phyloP scores from a whole-genome alignment of 768 basidiomycete genomes.

The Aureoboletus auriporus region DNA sequence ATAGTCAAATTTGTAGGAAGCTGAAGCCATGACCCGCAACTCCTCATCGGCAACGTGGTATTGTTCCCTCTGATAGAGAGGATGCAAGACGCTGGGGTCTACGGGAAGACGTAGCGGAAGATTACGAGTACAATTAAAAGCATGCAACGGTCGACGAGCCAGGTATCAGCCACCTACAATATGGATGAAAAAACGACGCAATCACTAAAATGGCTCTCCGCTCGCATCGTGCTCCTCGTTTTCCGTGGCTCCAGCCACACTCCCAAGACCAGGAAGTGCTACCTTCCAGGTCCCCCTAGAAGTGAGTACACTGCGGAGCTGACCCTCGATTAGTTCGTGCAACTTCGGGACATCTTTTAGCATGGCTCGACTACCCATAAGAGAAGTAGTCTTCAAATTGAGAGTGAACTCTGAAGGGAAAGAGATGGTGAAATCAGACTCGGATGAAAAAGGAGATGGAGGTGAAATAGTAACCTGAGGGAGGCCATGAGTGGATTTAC shows the following conservation, averaged over 20 bases:
- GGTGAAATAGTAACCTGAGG: slow-evolving; percentile 59
- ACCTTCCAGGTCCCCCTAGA: slow-evolving; percentile 63
- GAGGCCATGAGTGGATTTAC: slow-evolving; percentile 2
- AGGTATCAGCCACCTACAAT: background rate
- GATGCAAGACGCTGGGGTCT: too few species aligned
- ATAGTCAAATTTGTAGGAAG: too few species aligned
- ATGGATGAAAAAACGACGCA: background rate
- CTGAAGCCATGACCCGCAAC: too few species aligned
- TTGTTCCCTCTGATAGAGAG: too few species aligned
- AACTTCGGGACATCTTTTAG: slow-evolving; percentile 96
- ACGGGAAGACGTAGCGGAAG: background rate
- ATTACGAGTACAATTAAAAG: slow-evolving; percentile 1
- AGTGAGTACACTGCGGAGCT: slow-evolving; percentile 66
- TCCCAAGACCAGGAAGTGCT: slow-evolving; percentile 59
- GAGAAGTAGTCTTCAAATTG: slow-evolving; percentile 80
- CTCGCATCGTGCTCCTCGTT: slow-evolving; percentile 25
- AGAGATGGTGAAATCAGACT: slow-evolving; percentile 64
- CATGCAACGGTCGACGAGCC: background rate
- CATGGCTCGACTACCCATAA: slow-evolving; percentile 96
- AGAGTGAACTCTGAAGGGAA: slow-evolving; percentile 86
- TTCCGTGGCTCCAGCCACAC: slow-evolving; percentile 21
- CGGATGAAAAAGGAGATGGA: slow-evolving; percentile 47
- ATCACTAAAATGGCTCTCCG: slow-evolving; percentile 1
- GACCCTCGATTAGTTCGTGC: slow-evolving; percentile 88
- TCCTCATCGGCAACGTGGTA: too few species aligned